Percentiles rank a stretch among this genome's conserved stretches.
Evolutionary conservation across 2,329 filamentous ascomycete genomes (phyloP).

Genomic region (Calonectria pseudoreteaudii): DNA sequence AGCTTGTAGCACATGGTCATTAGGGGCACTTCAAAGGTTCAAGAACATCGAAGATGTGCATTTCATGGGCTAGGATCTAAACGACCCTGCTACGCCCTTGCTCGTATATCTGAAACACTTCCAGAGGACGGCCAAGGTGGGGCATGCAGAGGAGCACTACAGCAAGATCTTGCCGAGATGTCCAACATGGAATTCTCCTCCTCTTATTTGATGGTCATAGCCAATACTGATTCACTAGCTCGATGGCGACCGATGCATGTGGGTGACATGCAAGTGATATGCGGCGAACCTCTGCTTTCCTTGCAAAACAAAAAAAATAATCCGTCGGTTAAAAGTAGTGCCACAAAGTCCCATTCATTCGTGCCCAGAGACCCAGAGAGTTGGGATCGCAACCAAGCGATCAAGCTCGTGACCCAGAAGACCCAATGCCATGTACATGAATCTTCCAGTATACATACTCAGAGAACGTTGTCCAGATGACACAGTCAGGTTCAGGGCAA

Average conservation of each 20-base stretch:
- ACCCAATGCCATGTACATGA: too few relatives aligned
- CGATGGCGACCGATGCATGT: not conserved
- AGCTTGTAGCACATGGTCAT: not conserved
- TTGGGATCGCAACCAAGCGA: not conserved
- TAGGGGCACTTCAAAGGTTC: not conserved
- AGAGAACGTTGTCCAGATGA: not conserved
- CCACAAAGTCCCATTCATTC: not conserved
- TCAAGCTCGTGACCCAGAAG: not conserved
- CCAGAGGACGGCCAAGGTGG: not conserved
- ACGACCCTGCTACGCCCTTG: not conserved
- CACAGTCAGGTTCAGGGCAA: conserved; percentile 6
- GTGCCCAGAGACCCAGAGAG: not conserved
- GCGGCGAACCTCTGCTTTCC: not conserved
- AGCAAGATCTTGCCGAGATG: conserved; percentile 1
- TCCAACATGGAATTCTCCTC: not conserved
- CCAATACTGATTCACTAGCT: not conserved
- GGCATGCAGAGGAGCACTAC: not conserved
- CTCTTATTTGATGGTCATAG: not conserved
- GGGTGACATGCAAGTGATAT: not conserved
- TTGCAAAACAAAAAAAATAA: too few relatives aligned
- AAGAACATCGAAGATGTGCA: not conserved
- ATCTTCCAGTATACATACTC: not conserved
- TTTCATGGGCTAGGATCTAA: not conserved
- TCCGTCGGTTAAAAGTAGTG: too few relatives aligned
- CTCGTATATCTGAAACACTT: not conserved